phyloP scores from a whole-genome alignment of 305 asterid genomes.

The Solanum chacoense region DNA sequence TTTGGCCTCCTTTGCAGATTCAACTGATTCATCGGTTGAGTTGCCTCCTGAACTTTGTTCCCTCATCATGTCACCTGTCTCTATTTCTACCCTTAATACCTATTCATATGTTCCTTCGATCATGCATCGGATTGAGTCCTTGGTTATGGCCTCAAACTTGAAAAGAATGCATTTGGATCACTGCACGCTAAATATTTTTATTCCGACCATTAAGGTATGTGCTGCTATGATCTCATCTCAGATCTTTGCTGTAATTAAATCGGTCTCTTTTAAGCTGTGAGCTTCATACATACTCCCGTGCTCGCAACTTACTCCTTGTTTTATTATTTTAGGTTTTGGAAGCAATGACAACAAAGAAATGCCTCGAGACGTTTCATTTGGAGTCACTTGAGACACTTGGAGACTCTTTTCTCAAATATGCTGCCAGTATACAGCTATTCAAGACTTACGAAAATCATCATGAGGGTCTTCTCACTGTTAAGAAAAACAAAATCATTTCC shows the following conservation, averaged over 20 bases:
- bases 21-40: conserved; percentile 31
- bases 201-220: conserved; percentile 52
- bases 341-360: conserved; percentile 66
- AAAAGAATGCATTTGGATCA: conserved; percentile 33
- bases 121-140: conserved; percentile 76
- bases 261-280: background rate
- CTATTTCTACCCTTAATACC: conserved; percentile 44
- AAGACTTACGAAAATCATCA: conserved; percentile 41
- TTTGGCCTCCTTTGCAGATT: conserved; percentile 20
- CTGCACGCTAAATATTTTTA: conserved; percentile 30
- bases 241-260: background rate
- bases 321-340: conserved; percentile 45
- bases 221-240: background rate
- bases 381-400: conserved; percentile 85
- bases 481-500: conserved; percentile 36
- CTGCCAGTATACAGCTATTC: conserved; percentile 56
- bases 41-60: conserved; percentile 78
- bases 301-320: background rate
- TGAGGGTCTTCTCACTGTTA: conserved; percentile 59
- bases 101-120: conserved; percentile 61
- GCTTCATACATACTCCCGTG: background rate
- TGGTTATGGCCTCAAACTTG: conserved; percentile 55
- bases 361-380: conserved; percentile 59
- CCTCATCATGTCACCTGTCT: conserved; percentile 55
- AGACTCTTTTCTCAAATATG: conserved; percentile 78